Evolutionary conservation across 1,284 basidiomycete species (phyloP).

Genomic region (Cryptococcus sp.): DNA sequence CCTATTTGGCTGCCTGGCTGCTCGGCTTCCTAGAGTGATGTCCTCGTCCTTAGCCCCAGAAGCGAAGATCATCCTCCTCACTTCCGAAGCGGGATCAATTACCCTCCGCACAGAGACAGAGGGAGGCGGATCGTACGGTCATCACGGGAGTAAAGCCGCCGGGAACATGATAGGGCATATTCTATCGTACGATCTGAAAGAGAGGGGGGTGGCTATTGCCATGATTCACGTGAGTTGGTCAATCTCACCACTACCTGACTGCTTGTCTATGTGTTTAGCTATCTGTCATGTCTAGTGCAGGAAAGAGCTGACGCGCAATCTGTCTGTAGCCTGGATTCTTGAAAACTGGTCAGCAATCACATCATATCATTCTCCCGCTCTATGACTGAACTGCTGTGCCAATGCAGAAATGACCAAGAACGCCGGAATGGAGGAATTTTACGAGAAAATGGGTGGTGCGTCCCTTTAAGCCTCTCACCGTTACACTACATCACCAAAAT

Average conservation of each 20-base stretch:
- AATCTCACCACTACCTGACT: background rate
- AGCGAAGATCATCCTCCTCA: slow-evolving; percentile 56
- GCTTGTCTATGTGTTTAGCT: background rate
- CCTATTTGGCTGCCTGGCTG: background rate
- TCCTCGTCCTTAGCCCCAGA: slow-evolving; percentile 27
- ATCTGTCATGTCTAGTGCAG: background rate
- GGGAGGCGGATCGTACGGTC: slow-evolving; percentile 58
- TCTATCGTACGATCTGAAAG: slow-evolving; percentile 55
- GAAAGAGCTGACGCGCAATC: no score
- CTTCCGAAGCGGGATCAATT: slow-evolving; percentile 58
- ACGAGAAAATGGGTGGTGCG: slow-evolving; percentile 56
- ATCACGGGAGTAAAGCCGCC: slow-evolving; percentile 59
- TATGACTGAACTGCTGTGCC: no score
- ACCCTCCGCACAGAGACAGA: slow-evolving; percentile 55
- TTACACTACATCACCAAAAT: background rate
- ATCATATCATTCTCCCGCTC: slow-evolving; percentile 31
- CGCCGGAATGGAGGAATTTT: slow-evolving; percentile 57
- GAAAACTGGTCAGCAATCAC: slow-evolving; percentile 32
- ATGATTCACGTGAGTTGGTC: slow-evolving; percentile 56
- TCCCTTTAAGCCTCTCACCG: slow-evolving; percentile 18
- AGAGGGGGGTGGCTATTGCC: slow-evolving; percentile 53
- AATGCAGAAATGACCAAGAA: slow-evolving; percentile 56
- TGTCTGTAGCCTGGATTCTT: slow-evolving; percentile 44
- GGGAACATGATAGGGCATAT: slow-evolving; percentile 58
- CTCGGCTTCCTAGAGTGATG: slow-evolving; percentile 16